Percentiles rank a stretch among this genome's conserved stretches.
Conservation (phyloP, 2,329 filamentous ascomycete genomes). For the Cladosporium sp. region DNA sequence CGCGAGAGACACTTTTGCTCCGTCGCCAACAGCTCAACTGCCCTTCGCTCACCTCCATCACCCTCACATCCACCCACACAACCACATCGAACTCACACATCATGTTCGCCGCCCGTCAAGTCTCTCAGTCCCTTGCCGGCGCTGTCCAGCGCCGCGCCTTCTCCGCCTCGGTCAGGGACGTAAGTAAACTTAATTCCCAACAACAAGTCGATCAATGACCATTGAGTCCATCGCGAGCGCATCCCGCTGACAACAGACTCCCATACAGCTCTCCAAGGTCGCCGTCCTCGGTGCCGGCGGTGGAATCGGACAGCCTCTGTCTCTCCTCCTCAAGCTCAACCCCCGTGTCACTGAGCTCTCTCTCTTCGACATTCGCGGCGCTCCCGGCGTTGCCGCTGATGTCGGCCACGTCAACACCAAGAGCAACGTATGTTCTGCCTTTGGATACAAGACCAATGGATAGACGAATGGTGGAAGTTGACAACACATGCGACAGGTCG, state of each 20-base stretch:
- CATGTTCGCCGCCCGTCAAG: constrained; percentile 67
- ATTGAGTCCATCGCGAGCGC: neutral
- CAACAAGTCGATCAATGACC: neutral
- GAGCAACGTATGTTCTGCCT: constrained; percentile 56
- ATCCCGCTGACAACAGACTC: neutral
- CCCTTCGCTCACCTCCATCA: neutral
- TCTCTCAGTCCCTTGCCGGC: constrained; percentile 38
- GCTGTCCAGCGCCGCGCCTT: constrained; percentile 50
- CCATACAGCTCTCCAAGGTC: constrained; percentile 85
- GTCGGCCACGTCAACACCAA: constrained; percentile 99
- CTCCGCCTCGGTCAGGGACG: constrained; percentile 50
- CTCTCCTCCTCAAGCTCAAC: constrained; percentile 98
- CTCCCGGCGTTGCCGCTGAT: constrained; percentile 95
- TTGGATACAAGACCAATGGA: neutral
- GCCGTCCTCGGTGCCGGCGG: constrained; percentile 93
- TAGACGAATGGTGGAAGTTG: neutral
- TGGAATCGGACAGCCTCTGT: constrained; percentile 97
- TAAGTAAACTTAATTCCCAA: constrained; percentile 30
- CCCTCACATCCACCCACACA: neutral
- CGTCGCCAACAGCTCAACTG: neutral
- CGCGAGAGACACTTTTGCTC: constrained; percentile 1
- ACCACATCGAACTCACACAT: neutral
- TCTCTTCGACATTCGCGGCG: constrained; percentile 95
- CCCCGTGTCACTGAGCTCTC: constrained; percentile 88
- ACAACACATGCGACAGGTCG: constrained; percentile 52